These are phyloP conservation scores for Alopecurus myosuroides DNA, from an alignment of 176 grass and related monocot species.

Conservation along the genomic window DNA sequence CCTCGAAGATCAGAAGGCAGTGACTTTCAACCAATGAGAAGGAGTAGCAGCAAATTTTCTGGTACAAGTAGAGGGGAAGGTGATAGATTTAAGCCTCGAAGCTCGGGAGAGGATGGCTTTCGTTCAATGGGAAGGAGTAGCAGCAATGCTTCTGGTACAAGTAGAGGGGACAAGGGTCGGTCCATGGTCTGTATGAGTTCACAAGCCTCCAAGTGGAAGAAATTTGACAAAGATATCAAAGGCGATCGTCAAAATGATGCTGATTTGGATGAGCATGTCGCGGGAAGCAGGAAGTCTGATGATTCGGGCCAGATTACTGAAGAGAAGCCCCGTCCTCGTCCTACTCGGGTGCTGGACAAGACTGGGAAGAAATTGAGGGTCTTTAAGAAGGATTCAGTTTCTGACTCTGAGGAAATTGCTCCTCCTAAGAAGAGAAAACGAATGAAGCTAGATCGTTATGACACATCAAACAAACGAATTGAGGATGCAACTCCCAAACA, in stretches of 20 bases:
- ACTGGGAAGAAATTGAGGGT: slow-evolving; percentile 76
- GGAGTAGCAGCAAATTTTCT: not conserved
- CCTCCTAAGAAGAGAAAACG: slow-evolving; percentile 69
- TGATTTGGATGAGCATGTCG: slow-evolving; percentile 22
- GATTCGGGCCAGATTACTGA: slow-evolving; percentile 22
- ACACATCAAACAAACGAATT: slow-evolving; percentile 84
- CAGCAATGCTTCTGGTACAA: slow-evolving; percentile 4
- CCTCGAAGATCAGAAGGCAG: not conserved
- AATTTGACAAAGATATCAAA: slow-evolving; percentile 25
- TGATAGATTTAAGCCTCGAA: slow-evolving; percentile 4
- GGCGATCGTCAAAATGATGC: not conserved
- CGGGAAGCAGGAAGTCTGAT: slow-evolving; percentile 30
- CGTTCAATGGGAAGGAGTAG: slow-evolving; percentile 16
- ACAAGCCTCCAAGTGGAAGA: slow-evolving; percentile 12
- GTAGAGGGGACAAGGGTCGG: slow-evolving; percentile 18
- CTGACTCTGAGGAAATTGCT: slow-evolving; percentile 34
- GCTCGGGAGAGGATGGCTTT: slow-evolving; percentile 11
- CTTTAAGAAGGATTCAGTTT: slow-evolving; percentile 45
- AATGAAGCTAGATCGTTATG: slow-evolving; percentile 81
- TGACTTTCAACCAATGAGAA: not conserved
- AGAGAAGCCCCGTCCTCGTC: slow-evolving; percentile 34
- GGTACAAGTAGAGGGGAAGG: slow-evolving; percentile 3
- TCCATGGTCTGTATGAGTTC: not conserved
- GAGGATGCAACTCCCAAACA: slow-evolving; percentile 51
- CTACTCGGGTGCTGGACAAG: slow-evolving; percentile 57